Evolutionary conservation across 1,284 basidiomycete species (phyloP), one percentile per base, ranked within the genome.

Genomic region (Sanghuangporus sanghuang): DNA sequence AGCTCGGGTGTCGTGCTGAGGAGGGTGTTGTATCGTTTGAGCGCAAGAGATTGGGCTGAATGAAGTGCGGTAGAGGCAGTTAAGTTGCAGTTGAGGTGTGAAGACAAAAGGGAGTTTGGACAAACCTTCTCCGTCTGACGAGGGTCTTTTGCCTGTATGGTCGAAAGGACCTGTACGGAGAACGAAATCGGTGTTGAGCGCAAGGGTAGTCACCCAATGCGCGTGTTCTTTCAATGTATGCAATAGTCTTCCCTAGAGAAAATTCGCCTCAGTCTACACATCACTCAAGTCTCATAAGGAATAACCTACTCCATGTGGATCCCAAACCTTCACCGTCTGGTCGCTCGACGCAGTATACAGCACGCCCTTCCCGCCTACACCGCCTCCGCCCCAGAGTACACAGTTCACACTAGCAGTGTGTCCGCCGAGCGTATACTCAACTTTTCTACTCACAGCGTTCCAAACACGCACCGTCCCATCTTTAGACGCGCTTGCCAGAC

Each of bases 201-300:
- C 90, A 55, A 99, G 85, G 0, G 96, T 98, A 53, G 96, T 99
- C 21, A 99, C 96, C 96, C 96, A 98, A 73, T 99, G 97, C 0
- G 96, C 96, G 71, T 99, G 97, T 68, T 98, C 95, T 74, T 91
- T 94, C 35, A 99, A 79, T 0, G 88, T 89, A 82, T 89, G 81
- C 55, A 92, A 71, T 52, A 79, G 80, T 68, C 78, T 83, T 0
- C 88, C 90, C 85, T 89, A 61, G n/a, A 63, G 58, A 32, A 32
- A 32, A 32, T 3, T 3, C 2, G 27, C 27, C 59, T 59, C 32
- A 16, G 61, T 64, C 50, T 9, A 14, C 16, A 7, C 18, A 8
- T 54, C 53, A 54, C 5, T 18, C 36, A 57, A 62, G 14, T 39
- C 21, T 21, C n/a, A 48, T 38, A 52, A 57, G 14, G 6, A 61